Base-by-base conservation (phyloP, 805 yeast species). In the Schizosaccharomyces cryophilus region DNA sequence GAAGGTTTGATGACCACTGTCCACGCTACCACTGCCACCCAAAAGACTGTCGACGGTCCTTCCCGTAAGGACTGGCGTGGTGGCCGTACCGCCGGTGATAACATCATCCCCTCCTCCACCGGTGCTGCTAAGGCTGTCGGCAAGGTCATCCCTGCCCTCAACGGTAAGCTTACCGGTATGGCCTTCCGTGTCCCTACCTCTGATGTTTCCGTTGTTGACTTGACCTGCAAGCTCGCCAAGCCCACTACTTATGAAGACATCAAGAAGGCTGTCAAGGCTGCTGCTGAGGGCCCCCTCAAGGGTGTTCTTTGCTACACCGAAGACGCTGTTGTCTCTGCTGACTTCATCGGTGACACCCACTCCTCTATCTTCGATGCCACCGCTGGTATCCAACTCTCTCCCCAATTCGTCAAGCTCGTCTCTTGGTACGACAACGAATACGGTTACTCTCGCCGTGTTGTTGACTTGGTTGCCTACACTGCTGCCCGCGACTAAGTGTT, bases 111-210 rank as follows among this genome's bases (percentile, higher is more conserved):
- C 72, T 86, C 95, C 51, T 85, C 95, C 65, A 87, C 95, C 66
- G 95, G 95, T 82, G 95, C 95, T 70, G 95, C 95, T 71, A 87
- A 87, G 83, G 95, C 95, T 67, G 95, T 87, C 69, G 95, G 95
- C 74, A 86, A 86, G 81, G 95, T 87, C 69, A 83, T 87, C 70
- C 95, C 95, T 67, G 83, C 78, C 70, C 80, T 87, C 70, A 83
- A 84, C 77, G 95, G 95, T 72, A 87, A 86, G 79, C 83, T 87
- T 74, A 87, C 95, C 67, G 95, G 95, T 79, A 79, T 87, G 82
- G 82, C 95, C 65, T 78, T 87, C 77, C 85, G 95, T 78, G 95
- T 87, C 65, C 95, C 95, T 74, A 87, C 95, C 72, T 81, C 81
- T 67, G 95, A 87, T 73, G 95, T 87, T 64, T 87, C 95, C 65